A percentile compares a stretch with the other conserved stretches of the same genome.
Evolutionary conservation across 306 rosid genomes (phyloP).

Genomic region (Fagus sylvatica): DNA sequence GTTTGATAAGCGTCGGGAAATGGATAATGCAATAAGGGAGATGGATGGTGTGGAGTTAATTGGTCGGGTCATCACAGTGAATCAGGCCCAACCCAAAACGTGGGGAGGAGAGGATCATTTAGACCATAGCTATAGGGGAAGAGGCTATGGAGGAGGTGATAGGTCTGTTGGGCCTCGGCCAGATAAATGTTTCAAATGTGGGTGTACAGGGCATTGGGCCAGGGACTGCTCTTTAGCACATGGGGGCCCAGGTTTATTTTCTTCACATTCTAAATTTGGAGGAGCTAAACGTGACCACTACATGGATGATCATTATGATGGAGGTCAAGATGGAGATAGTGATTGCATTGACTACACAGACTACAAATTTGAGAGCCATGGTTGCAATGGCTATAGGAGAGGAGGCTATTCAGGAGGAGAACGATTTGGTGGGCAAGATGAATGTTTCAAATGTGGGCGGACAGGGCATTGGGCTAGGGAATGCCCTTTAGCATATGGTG

Average conservation of each 20-base stretch:
- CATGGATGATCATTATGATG: too few species aligned
- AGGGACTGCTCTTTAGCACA: too few species aligned
- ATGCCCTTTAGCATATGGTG: conserved; percentile 75
- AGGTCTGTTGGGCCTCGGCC: too few species aligned
- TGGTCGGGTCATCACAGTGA: conserved; percentile 82
- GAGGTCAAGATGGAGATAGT: too few species aligned
- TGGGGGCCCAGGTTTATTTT: too few species aligned
- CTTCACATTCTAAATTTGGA: too few species aligned
- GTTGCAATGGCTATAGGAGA: too few species aligned
- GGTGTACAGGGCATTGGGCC: too few species aligned
- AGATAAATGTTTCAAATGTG: too few species aligned
- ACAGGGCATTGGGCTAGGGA: conserved; percentile 99
- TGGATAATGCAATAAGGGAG: conserved; percentile 98
- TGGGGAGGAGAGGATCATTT: conserved; percentile 47
- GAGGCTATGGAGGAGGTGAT: conserved; percentile 64
- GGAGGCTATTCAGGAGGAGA: conserved; percentile 68
- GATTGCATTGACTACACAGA: too few species aligned
- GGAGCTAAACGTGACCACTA: too few species aligned
- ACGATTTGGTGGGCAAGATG: conserved; percentile 78
- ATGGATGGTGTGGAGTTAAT: conserved; percentile 91
- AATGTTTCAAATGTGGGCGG: conserved; percentile 94
- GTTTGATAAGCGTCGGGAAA: conserved; percentile 82
- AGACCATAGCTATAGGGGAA: conserved; percentile 72
- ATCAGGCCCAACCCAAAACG: conserved; percentile 89
- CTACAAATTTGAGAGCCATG: too few species aligned